phyloP scores from a whole-genome alignment of 2,329 filamentous ascomycete species.

The Aspergillus neoniger region DNA sequence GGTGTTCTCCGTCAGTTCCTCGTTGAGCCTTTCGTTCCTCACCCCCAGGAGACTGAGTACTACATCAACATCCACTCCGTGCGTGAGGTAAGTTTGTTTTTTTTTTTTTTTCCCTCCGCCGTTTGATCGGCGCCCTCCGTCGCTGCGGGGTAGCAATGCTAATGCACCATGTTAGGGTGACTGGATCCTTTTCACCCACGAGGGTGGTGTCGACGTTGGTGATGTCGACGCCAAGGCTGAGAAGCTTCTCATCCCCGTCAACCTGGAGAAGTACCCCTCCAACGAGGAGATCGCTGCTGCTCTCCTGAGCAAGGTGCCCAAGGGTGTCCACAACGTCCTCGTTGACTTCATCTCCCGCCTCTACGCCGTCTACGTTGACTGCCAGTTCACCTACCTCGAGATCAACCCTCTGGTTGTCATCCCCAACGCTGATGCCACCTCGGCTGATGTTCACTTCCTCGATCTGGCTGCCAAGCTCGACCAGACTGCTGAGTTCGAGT shows the following conservation, averaged over 20 bases:
- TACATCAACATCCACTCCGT: conserved; percentile 99
- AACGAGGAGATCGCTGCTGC: conserved; percentile 87
- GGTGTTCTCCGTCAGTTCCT: conserved; percentile 93
- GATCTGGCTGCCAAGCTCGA: conserved; percentile 98
- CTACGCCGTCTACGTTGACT: conserved; percentile 98
- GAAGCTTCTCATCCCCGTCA: conserved; percentile 96
- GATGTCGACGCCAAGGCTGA: conserved; percentile 99
- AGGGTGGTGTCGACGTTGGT: conserved; percentile 98
- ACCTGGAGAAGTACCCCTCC: conserved; percentile 90
- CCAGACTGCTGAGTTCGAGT: conserved; percentile 99
- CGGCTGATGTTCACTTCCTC: conserved; percentile 94
- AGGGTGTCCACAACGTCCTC: conserved; percentile 95
- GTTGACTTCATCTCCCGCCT: conserved; percentile 98
- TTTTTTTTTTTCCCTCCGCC: no score
- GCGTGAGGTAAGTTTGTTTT: conserved; percentile 80
- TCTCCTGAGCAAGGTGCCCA: conserved; percentile 88
- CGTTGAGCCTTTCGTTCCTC: conserved; percentile 97
- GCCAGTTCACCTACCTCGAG: conserved; percentile 99
- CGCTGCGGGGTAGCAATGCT: background rate
- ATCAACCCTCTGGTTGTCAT: conserved; percentile 99
- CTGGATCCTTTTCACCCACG: conserved; percentile 99
- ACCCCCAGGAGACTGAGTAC: conserved; percentile 94
- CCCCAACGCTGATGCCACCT: conserved; percentile 88
- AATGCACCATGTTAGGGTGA: conserved; percentile 67
- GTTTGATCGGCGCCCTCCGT: conserved; percentile 28